These are phyloP conservation scores for Phytopythium litorale DNA, from an alignment of 352 stramenopile species.

Conservation along the genomic window DNA sequence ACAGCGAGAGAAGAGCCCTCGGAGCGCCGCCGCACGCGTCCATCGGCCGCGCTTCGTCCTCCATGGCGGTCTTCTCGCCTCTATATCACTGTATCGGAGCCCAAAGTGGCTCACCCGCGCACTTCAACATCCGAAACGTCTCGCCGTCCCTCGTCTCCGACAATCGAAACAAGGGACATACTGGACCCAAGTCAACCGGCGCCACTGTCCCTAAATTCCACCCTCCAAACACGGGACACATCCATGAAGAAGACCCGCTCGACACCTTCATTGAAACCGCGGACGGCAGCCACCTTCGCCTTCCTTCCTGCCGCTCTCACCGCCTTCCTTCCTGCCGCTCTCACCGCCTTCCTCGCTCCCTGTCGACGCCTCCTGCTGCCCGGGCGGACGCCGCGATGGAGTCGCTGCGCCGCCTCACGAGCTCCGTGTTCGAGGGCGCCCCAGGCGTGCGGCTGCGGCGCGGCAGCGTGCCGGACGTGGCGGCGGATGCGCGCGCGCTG, in stretches of 20 bases:
- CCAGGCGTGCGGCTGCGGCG: constrained; percentile 32
- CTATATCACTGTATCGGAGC: not conserved
- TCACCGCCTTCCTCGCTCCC: not conserved
- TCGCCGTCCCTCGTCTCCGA: constrained; percentile 1
- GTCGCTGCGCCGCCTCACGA: constrained; percentile 68
- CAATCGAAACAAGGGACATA: not conserved
- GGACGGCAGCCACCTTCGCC: too few relatives aligned
- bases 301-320: too few relatives aligned
- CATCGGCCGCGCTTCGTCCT: not conserved
- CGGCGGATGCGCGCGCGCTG: constrained; percentile 33
- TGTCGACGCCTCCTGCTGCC: not conserved
- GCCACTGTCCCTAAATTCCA: not conserved
- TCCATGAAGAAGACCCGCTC: not conserved
- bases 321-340: not conserved
- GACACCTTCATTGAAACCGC: too few relatives aligned
- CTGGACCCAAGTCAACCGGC: not conserved
- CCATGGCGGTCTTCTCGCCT: not conserved
- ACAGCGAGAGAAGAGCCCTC: not conserved
- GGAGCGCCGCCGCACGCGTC: not conserved
- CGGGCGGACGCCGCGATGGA: constrained; percentile 35
- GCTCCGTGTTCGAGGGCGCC: constrained; percentile 56
- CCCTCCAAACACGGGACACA: not conserved
- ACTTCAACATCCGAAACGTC: constrained; percentile 6
- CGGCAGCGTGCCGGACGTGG: constrained; percentile 24
- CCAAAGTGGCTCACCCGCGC: not conserved